Evolutionary conservation across 805 yeast genomes (phyloP).

Genomic region (Torulaspora franciscae): DNA sequence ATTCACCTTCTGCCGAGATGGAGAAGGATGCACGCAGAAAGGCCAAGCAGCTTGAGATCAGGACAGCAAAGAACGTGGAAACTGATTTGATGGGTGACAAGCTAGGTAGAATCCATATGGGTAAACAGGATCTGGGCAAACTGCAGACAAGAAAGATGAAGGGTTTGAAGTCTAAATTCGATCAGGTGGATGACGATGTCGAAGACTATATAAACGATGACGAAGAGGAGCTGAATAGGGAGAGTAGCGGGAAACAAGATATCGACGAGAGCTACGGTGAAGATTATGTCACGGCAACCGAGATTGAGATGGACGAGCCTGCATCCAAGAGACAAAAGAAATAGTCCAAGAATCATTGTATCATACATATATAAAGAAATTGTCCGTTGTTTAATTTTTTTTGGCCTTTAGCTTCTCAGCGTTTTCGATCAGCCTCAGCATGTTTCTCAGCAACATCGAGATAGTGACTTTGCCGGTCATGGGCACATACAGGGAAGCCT

Average conservation of each 20-base stretch:
- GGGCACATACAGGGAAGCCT: conserved; percentile 90
- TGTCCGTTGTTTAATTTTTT: neutral
- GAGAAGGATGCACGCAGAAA: conserved; percentile 81
- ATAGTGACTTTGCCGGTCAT: conserved; percentile 95
- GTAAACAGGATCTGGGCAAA: conserved; percentile 85
- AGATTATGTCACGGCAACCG: conserved; percentile 35
- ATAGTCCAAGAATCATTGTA: conserved; percentile 7
- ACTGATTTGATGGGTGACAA: conserved; percentile 91
- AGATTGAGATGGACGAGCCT: conserved; percentile 30
- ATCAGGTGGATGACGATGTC: conserved; percentile 54
- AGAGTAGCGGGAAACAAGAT: conserved; percentile 14
- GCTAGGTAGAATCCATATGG: conserved; percentile 93
- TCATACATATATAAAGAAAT: conserved; percentile 2
- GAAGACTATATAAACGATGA: conserved; percentile 44
- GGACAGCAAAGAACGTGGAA: conserved; percentile 81
- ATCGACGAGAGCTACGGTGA: conserved; percentile 31
- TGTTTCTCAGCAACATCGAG: conserved; percentile 85
- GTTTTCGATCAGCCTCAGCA: conserved; percentile 76
- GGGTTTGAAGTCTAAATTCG: conserved; percentile 85
- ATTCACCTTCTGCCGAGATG: conserved; percentile 76
- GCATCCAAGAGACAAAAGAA: conserved; percentile 31
- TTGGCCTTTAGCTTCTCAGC: conserved; percentile 30
- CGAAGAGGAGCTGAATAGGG: conserved; percentile 37
- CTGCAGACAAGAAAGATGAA: conserved; percentile 98
- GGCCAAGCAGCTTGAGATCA: conserved; percentile 77